Percentiles rank a stretch among this genome's conserved stretches.
Evolutionary conservation across 2,329 filamentous ascomycete genomes (phyloP).

Genomic region (Zymoseptoria pseudotritici): DNA sequence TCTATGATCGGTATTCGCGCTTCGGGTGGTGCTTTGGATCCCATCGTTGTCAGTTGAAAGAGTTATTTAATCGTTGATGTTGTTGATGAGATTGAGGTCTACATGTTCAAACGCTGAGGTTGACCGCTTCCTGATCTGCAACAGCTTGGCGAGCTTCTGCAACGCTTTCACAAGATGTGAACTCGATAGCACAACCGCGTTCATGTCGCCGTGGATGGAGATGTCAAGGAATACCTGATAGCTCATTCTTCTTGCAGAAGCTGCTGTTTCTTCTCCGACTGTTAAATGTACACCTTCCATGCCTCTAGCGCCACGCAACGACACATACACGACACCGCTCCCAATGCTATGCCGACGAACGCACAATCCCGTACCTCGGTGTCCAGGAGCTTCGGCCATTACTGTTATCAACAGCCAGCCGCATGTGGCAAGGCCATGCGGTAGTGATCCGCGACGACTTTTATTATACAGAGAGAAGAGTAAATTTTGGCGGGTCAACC

Average conservation of each 20-base stretch:
- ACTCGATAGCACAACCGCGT: too few species aligned
- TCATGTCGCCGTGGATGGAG: too few species aligned
- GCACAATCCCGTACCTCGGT: conserved; percentile 4
- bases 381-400: conserved; percentile 1
- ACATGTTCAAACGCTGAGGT: neutral
- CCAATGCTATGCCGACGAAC: conserved; percentile 12
- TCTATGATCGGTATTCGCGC: conserved; percentile 70
- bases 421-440: conserved; percentile 9
- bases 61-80: neutral
- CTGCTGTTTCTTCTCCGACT: neutral
- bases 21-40: neutral
- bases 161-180: neutral
- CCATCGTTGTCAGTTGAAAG: neutral
- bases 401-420: conserved; percentile 7
- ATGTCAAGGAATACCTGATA: neutral
- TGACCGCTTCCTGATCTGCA: neutral
- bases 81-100: neutral
- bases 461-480: conserved; percentile 22
- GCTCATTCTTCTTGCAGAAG: neutral
- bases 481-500: neutral
- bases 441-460: conserved; percentile 2
- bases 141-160: neutral
- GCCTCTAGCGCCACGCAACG: conserved; percentile 8
- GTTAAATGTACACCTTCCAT: conserved; percentile 13
- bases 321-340: conserved; percentile 5